phyloP scores from a whole-genome alignment of 257 asterid genomes.

The Plantago ovata region DNA sequence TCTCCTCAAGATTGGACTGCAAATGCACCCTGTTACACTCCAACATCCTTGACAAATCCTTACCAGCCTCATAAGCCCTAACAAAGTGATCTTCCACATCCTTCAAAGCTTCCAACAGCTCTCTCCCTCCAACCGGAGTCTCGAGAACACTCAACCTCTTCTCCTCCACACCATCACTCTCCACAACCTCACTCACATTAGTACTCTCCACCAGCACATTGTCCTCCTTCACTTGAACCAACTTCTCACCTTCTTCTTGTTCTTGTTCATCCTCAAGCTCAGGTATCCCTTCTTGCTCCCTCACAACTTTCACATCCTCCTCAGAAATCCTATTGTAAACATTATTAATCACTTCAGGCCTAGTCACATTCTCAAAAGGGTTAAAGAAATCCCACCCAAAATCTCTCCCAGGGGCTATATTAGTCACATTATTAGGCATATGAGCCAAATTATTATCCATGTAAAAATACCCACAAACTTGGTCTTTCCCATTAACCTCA shows the following conservation, averaged over 20 bases:
- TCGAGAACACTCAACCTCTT: conserved; percentile 62
- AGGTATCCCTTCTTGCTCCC: conserved; percentile 88
- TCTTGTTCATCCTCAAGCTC: conserved; percentile 77
- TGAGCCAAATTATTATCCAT: conserved; percentile 30
- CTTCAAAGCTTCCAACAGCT: conserved; percentile 74
- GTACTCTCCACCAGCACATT: conserved; percentile 26
- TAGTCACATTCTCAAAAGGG: conserved; percentile 52
- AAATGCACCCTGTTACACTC: conserved; percentile 80
- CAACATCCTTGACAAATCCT: conserved; percentile 82
- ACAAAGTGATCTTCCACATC: conserved; percentile 80
- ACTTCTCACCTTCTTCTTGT: conserved; percentile 29
- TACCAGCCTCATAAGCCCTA: conserved; percentile 87
- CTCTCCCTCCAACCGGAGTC: conserved; percentile 76
- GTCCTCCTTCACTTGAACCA: conserved; percentile 39
- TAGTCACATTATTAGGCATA: conserved; percentile 26
- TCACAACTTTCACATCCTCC: conserved; percentile 81
- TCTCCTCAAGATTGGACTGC: conserved; percentile 80
- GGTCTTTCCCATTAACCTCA: conserved; percentile 27
- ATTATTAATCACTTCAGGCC: conserved; percentile 49
- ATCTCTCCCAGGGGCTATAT: conserved; percentile 54
- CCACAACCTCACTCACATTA: conserved; percentile 33
- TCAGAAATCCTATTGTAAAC: conserved; percentile 65
- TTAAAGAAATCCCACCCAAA: conserved; percentile 96
- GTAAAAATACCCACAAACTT: conserved; percentile 57
- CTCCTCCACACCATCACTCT: conserved; percentile 31